Conservation (phyloP, 371 early-diverging fungal species). For the Modicella reniformis region DNA sequence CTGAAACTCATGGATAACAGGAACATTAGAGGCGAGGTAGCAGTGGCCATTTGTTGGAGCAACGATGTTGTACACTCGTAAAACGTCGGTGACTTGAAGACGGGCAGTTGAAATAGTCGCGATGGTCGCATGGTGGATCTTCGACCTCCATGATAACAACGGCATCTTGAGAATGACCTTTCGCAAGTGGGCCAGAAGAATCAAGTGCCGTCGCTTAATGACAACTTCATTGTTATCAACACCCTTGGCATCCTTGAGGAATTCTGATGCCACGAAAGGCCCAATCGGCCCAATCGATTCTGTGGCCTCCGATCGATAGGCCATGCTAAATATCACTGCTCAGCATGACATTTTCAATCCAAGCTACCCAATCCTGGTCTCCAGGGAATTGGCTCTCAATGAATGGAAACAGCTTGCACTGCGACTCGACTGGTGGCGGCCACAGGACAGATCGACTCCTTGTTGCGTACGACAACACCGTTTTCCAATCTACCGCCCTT, state of each 20-base stretch:
- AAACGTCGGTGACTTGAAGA: no score
- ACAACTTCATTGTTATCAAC: conserved; percentile 4
- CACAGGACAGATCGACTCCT: conserved; percentile 27
- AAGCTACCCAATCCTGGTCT: conserved; percentile 12
- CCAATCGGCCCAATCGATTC: no score
- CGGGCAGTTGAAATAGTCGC: no score
- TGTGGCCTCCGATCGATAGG: no score
- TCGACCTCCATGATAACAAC: conserved; percentile 16
- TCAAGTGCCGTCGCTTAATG: conserved; percentile 3
- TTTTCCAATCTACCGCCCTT: not conserved
- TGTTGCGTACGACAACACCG: conserved; percentile 24
- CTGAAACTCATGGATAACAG: no score
- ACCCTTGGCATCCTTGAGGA: not conserved
- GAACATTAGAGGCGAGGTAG: no score
- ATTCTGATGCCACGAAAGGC: no score
- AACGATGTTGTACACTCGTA: no score
- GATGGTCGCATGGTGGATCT: no score
- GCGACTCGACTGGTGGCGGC: conserved; percentile 17
- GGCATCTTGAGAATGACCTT: conserved; percentile 37
- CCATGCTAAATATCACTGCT: conserved; percentile 1
- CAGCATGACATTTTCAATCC: conserved; percentile 24
- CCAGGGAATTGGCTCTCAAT: conserved; percentile 5
- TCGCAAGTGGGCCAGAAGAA: conserved; percentile 28
- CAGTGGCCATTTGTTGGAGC: no score
- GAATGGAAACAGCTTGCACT: conserved; percentile 14